Base-by-base conservation (phyloP, 1,284 basidiomycete genomes). In the Grifola frondosa region DNA sequence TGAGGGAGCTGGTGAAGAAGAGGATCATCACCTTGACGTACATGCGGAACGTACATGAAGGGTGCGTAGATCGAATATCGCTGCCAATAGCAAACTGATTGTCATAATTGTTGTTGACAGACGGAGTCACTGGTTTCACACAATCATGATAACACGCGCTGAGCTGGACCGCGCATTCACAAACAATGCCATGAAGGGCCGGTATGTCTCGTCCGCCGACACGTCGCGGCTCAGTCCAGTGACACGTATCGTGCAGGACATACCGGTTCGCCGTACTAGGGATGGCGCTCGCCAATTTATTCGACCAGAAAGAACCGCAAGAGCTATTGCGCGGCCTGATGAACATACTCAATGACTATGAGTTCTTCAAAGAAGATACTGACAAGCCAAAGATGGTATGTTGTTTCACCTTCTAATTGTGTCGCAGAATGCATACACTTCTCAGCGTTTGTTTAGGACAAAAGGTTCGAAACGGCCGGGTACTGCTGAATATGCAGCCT, bases 71-170 rank as follows among this genome's bases (percentile, higher is more conserved):
- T 20, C 24, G 23, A 6, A n/a, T 7, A 20, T 10, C 9, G 16
- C 32, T 33, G 23, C 37, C 25, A 48, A 38, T 42, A 31, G 31
- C 34, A 35, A 32, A 34, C 33, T 20, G 44, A 40, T 28, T 23
- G 17, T 57, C 42, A 52, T 38, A n/a, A n/a, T n/a, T 24, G 24
- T 21, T 15, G 30, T 23, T 22, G 29, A 29, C 57, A 89, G 86
- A 37, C 80, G 80, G 45, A 84, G 80, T 54, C 85, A 91, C 62
- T 93, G 90, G 90, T 91, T 93, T 58, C 88, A 91, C 59, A 93
- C 91, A 4, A 84, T 93, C 50, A 74, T 88, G 57, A 78, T 93
- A 52, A 81, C 84, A 32, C 77, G 78, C 38, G 58, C 69, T 13
- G 90, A 91, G 40, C 74, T 93, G 9, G 84, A 89, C 46, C 76